These are phyloP conservation scores for Mesembryanthemum crystallinum DNA, from an alignment of 148 eudicot genomes.

Conservation along the genomic window DNA sequence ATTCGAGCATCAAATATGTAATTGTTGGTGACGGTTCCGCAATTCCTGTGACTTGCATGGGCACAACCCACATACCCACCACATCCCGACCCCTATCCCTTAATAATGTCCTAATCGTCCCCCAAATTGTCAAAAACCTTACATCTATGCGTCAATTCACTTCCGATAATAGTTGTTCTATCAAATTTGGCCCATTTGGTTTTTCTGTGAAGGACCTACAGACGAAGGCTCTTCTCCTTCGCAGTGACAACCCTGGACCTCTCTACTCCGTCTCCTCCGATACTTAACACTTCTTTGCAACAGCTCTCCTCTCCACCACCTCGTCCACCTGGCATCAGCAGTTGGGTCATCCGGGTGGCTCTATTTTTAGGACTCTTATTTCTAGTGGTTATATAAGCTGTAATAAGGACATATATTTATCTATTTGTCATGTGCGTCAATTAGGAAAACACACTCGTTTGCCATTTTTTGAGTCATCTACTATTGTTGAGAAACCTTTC, in stretches of 20 bases:
- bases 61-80: not conserved
- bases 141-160: not conserved
- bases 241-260: not conserved
- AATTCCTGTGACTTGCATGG: not conserved
- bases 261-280: not conserved
- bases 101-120: not conserved
- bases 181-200: not conserved
- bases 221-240: not conserved
- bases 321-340: not conserved
- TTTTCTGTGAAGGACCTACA: not conserved
- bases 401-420: no score
- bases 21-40: not conserved
- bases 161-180: not conserved
- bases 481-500: no score
- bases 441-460: no score
- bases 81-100: not conserved
- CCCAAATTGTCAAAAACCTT: not conserved
- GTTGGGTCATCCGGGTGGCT: not conserved
- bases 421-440: no score
- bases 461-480: no score
- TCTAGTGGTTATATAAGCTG: no score
- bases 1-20: not conserved
- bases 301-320: not conserved
- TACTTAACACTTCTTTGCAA: not conserved
- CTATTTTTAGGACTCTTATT: not conserved